Evolutionary conservation across 129 eudicot genomes (phyloP), one percentile per base, ranked within the genome.

Genomic region (Chrysanthemum lavandulifolium): DNA sequence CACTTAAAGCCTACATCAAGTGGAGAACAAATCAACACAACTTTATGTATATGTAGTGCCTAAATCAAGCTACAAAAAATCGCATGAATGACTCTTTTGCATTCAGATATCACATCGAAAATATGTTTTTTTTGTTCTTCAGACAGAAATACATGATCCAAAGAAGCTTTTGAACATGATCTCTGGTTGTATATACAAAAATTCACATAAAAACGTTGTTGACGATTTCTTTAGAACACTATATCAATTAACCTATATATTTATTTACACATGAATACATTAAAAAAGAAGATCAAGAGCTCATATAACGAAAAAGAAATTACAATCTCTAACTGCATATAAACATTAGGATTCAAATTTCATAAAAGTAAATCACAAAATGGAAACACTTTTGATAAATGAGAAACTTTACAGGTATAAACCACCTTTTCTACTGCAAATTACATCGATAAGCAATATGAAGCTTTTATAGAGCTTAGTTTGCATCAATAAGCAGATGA

Each of bases 311-410:
- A 55, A 58, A 47, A 69, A 57, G 7, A 56, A 18, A 33, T 56
- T 72, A 47, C 23, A 1, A 13, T 61, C 69, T 73, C 43, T 62
- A 50, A 61, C 29, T 73, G 70, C 62, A 7, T 73, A 61, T 61
- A 54, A 31, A 64, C 7, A 50, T 73, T 45, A 12, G n/a, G 53
- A 63, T 18, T 50, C 25, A 27, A 29, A 62, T 59, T 59, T 13
- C 64, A 36, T 59, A 21, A 14, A 59, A 59, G 36, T 8, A 19
- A 58, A 19, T 58, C 43, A 36, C 43, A 36, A 36, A 36, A 36
- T 36, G 43, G 6, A 36, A 36, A 5, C 8, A 36, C 5, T 36
- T 36, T 36, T 36, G 1, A 36, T 36, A 36, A 4, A 2, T 36
- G 43, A 36, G 7, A 36, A 36, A 36, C 43, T 36, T 36, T 36